A percentile compares a stretch with the other conserved stretches of the same genome.
Conservation (phyloP, 192 early-diverging fungal species). For the Rhizophagus sp. region DNA sequence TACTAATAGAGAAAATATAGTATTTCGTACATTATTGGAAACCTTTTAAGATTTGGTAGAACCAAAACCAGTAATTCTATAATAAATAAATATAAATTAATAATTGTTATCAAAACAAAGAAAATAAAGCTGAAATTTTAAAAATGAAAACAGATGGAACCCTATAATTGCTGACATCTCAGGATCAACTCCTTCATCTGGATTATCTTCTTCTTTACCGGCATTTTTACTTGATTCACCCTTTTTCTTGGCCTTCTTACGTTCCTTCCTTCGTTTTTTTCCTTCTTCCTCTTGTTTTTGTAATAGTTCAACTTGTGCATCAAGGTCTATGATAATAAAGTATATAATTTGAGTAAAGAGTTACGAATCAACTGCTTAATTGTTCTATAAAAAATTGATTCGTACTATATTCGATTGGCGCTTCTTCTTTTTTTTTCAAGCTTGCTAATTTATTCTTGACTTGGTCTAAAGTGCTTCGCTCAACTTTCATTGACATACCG, state of each 20-base stretch:
- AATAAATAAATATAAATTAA: background rate
- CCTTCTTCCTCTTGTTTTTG: constrained; percentile 73
- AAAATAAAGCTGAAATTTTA: background rate
- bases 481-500: constrained; percentile 83
- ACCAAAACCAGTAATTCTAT: constrained; percentile 56
- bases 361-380: background rate
- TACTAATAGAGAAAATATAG: background rate
- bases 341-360: background rate
- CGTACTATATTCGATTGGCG: constrained; percentile 58
- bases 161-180: constrained; percentile 84
- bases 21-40: background rate
- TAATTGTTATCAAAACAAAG: background rate
- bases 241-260: constrained; percentile 60
- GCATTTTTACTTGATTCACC: constrained; percentile 25
- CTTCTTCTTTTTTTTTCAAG: constrained; percentile 68
- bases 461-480: constrained; percentile 71
- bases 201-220: constrained; percentile 26
- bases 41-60: constrained; percentile 41
- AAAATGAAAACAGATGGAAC: constrained; percentile 2
- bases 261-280: constrained; percentile 54
- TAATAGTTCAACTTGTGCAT: constrained; percentile 63
- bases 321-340: constrained; percentile 52
- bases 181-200: constrained; percentile 47
- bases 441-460: constrained; percentile 69
- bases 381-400: constrained; percentile 9